Evolutionary conservation across 2,329 filamentous ascomycete species (phyloP).

Genomic region (Alternaria brassicae): DNA sequence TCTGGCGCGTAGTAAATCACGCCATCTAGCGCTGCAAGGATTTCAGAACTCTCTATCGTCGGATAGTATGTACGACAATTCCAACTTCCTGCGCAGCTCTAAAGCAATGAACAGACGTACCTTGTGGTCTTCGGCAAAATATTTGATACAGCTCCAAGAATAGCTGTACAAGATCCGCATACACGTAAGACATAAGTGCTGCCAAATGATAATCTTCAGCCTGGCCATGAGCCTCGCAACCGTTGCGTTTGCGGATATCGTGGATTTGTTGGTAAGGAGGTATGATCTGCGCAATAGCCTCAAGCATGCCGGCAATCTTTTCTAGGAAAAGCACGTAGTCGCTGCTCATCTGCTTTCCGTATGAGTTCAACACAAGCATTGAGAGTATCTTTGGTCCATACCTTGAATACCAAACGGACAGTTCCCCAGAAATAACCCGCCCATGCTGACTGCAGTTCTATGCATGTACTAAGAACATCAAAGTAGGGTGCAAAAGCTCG

Average conservation of each 20-base stretch:
- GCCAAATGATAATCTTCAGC: slow-evolving; percentile 19
- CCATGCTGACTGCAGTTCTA: slow-evolving; percentile 28
- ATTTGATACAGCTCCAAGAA: slow-evolving; percentile 36
- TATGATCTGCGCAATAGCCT: slow-evolving; percentile 27
- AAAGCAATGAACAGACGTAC: slow-evolving; percentile 22
- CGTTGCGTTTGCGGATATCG: slow-evolving; percentile 19
- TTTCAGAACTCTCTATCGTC: neutral
- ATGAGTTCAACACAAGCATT: neutral
- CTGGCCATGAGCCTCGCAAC: slow-evolving; percentile 2
- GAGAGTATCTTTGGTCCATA: slow-evolving; percentile 4
- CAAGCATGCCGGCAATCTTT: slow-evolving; percentile 36
- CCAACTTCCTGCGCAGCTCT: neutral
- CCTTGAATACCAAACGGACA: slow-evolving; percentile 35
- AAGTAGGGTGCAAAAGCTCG: slow-evolving; percentile 36
- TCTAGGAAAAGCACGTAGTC: slow-evolving; percentile 31
- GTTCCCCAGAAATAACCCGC: slow-evolving; percentile 34
- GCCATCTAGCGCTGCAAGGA: neutral
- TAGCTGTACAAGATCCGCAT: slow-evolving; percentile 37
- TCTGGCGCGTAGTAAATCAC: slow-evolving; percentile 2
- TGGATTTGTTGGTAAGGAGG: slow-evolving; percentile 36
- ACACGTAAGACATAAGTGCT: slow-evolving; percentile 35
- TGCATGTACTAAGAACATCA: slow-evolving; percentile 32
- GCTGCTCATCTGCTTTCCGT: slow-evolving; percentile 26
- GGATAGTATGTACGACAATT: neutral
- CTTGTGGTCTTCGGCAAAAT: slow-evolving; percentile 32